Evolutionary conservation across 1,284 basidiomycete species (phyloP).

Genomic region (Rhizoctonia solani): DNA sequence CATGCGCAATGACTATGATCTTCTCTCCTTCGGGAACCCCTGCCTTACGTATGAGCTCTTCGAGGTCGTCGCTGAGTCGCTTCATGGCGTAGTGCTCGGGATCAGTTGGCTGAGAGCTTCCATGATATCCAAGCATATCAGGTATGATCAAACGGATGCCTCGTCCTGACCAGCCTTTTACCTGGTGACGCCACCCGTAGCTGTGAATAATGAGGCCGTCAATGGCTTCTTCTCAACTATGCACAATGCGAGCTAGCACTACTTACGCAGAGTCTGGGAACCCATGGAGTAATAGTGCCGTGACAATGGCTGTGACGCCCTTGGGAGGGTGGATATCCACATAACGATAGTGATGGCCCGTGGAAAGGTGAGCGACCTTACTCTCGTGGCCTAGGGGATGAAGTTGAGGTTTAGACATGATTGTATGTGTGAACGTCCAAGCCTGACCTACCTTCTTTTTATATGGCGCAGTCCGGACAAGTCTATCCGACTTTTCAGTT

Average conservation of each 20-base stretch:
- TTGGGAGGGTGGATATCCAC: conserved; percentile 20
- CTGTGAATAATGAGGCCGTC: background rate
- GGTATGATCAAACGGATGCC: conserved; percentile 30
- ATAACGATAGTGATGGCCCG: conserved; percentile 24
- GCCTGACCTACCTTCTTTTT: no score
- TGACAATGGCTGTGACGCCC: conserved; percentile 10
- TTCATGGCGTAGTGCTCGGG: conserved; percentile 15
- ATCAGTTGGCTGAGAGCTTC: conserved; percentile 21
- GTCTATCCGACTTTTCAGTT: no score
- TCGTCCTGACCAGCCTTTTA: conserved; percentile 26
- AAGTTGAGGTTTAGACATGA: background rate
- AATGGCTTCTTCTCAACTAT: background rate
- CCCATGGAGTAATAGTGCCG: conserved; percentile 21
- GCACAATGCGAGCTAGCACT: background rate
- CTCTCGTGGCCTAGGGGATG: conserved; percentile 28
- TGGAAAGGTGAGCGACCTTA: conserved; percentile 1
- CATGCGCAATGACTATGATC: conserved; percentile 25
- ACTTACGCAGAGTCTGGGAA: conserved; percentile 33
- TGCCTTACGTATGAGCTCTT: background rate
- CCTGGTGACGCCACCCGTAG: conserved; percentile 24
- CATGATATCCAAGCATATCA: conserved; percentile 10
- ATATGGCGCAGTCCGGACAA: no score
- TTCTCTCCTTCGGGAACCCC: conserved; percentile 27
- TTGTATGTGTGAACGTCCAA: no score
- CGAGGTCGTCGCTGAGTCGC: conserved; percentile 16